Evolutionary conservation across 805 yeast genomes (phyloP).

Genomic region (Yarrowia bubula): DNA sequence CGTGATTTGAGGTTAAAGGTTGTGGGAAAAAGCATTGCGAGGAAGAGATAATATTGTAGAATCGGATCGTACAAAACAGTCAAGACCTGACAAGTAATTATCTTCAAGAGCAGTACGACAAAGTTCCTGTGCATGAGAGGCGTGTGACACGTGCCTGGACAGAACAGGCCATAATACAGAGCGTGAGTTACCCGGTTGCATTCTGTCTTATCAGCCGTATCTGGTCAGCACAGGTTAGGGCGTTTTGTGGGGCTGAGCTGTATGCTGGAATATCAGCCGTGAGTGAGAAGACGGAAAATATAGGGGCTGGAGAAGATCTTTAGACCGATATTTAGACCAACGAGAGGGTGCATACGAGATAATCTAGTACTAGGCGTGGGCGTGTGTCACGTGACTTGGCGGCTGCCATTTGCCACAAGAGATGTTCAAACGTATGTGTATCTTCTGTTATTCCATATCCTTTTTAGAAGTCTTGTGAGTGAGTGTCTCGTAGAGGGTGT

Average conservation of each 20-base stretch:
- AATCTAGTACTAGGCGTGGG: too few relatives aligned
- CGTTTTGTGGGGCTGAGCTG: slow-evolving; percentile 13
- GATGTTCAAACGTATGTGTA: too few relatives aligned
- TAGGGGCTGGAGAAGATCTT: not conserved
- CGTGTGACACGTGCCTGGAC: not conserved
- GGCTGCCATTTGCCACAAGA: too few relatives aligned
- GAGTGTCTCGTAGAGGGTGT: not conserved
- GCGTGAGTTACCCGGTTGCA: slow-evolving; percentile 1
- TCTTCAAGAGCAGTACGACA: too few relatives aligned
- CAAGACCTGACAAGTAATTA: too few relatives aligned
- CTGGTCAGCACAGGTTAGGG: not conserved
- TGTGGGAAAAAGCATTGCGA: not conserved
- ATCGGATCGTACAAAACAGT: too few relatives aligned
- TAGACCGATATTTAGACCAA: too few relatives aligned
- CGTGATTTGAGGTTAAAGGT: slow-evolving; percentile 6
- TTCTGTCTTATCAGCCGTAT: slow-evolving; percentile 3
- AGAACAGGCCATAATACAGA: not conserved
- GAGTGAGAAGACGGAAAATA: not conserved
- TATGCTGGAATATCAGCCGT: not conserved
- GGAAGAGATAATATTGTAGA: not conserved
- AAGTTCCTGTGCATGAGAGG: slow-evolving; percentile 18
- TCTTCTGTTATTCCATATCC: too few relatives aligned
- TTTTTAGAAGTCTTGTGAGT: too few relatives aligned
- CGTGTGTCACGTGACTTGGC: too few relatives aligned
- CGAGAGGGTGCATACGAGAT: too few relatives aligned